Percentiles rank a stretch among this genome's conserved stretches.
These are phyloP conservation scores for Solanum medicagineum DNA, from an alignment of 257 asterid species.

Conservation along the genomic window DNA sequence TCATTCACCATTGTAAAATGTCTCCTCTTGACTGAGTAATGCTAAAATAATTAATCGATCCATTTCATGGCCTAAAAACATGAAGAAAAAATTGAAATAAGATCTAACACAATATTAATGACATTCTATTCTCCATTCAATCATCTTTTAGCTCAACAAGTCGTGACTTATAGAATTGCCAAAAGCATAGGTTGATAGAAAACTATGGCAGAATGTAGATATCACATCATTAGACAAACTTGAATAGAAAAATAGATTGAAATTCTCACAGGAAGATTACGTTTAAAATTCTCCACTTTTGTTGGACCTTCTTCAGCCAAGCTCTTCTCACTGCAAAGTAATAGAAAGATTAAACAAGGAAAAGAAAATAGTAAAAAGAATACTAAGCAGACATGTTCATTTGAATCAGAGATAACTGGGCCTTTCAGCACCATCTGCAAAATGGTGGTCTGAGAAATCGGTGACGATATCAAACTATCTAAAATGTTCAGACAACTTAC, in stretches of 20 bases:
- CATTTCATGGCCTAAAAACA: too few species aligned
- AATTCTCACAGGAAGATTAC: slow-evolving; percentile 75
- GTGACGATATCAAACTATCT: too few species aligned
- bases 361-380: neutral
- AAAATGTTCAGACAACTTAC: too few species aligned
- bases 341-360: neutral
- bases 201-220: neutral
- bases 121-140: neutral
- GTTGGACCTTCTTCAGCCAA: slow-evolving; percentile 77
- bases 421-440: too few species aligned
- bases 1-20: too few species aligned
- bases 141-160: neutral
- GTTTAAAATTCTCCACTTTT: slow-evolving; percentile 88
- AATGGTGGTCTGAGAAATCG: too few species aligned
- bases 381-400: neutral
- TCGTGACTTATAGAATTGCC: neutral
- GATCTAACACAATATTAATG: neutral
- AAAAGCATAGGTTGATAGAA: neutral
- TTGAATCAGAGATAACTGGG: slow-evolving; percentile 25
- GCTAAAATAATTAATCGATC: too few species aligned
- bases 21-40: too few species aligned
- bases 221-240: neutral
- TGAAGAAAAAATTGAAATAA: too few species aligned
- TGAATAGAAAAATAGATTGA: neutral
- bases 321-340: slow-evolving; percentile 34